phyloP scores from a whole-genome alignment of 176 grass and related monocot species.

The Secale cereale region DNA sequence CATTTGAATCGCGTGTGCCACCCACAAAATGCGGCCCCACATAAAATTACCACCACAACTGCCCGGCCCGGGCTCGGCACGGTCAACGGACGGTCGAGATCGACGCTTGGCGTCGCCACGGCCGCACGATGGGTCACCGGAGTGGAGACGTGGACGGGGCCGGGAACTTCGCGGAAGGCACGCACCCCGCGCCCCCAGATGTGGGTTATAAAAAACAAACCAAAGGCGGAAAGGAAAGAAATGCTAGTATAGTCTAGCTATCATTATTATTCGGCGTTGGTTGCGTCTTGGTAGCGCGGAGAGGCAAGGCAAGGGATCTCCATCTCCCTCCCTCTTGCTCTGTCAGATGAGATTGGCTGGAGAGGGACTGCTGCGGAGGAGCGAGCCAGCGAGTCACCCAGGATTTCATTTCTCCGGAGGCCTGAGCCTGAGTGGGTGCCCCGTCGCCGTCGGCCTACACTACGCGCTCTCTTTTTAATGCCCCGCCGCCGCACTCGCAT shows the following conservation, averaged over 20 bases:
- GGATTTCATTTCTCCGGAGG: no score
- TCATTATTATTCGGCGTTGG: not conserved
- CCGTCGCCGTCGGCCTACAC: constrained; percentile 28
- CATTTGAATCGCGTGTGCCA: not conserved
- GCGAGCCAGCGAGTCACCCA: no score
- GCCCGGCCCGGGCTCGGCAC: not conserved
- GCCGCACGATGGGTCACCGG: not conserved
- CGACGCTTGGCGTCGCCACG: no score
- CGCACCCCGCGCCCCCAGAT: not conserved
- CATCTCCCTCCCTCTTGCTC: not conserved
- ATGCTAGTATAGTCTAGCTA: not conserved
- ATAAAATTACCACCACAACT: not conserved
- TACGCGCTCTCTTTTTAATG: constrained; percentile 26
- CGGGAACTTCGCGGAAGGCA: not conserved
- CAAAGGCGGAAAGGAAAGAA: constrained; percentile 15
- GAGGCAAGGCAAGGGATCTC: constrained; percentile 18
- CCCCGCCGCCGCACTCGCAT: not conserved
- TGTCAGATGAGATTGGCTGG: constrained; percentile 13
- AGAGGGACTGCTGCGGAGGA: not conserved
- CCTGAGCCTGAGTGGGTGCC: not conserved
- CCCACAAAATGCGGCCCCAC: not conserved
- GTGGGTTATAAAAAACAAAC: not conserved
- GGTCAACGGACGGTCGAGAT: not conserved
- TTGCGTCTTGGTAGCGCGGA: not conserved
- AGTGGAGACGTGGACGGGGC: not conserved